These are phyloP conservation scores for Lolium multiflorum DNA, from an alignment of 176 grass and related monocot genomes.

Conservation along the genomic window DNA sequence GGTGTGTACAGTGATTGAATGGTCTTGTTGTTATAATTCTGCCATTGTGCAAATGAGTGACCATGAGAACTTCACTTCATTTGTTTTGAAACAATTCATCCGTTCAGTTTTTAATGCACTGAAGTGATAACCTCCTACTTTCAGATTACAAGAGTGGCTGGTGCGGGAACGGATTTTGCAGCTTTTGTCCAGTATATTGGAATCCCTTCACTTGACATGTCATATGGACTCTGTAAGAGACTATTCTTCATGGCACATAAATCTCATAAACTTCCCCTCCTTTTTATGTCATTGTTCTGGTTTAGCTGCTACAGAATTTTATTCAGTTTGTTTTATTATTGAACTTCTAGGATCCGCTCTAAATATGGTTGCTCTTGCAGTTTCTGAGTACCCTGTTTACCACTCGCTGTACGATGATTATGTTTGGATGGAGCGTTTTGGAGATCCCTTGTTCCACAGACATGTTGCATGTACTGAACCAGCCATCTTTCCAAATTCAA, in stretches of 20 bases:
- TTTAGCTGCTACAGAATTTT: background rate
- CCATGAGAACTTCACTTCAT: background rate
- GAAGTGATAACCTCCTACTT: conserved; percentile 40
- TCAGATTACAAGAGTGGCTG: conserved; percentile 88
- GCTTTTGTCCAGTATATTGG: conserved; percentile 91
- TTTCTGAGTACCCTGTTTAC: conserved; percentile 74
- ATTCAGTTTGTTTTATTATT: background rate
- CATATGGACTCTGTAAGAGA: conserved; percentile 74
- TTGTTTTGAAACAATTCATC: background rate
- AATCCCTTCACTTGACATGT: conserved; percentile 84
- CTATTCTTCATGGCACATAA: background rate
- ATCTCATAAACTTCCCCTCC: background rate
- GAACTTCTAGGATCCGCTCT: conserved; percentile 11
- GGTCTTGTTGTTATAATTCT: conserved; percentile 23
- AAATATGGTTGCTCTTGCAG: conserved; percentile 43
- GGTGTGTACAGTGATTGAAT: conserved; percentile 34
- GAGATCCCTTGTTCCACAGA: conserved; percentile 84
- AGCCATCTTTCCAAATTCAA: background rate
- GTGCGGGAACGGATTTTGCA: conserved; percentile 82
- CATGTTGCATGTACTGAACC: conserved; percentile 78
- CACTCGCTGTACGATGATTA: conserved; percentile 90
- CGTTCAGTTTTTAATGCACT: background rate
- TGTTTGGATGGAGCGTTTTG: conserved; percentile 86
- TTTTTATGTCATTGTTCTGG: background rate
- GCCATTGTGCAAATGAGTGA: background rate